These are phyloP conservation scores for Saccharomyces jurei DNA, from an alignment of 805 yeast species.

Conservation along the genomic window DNA sequence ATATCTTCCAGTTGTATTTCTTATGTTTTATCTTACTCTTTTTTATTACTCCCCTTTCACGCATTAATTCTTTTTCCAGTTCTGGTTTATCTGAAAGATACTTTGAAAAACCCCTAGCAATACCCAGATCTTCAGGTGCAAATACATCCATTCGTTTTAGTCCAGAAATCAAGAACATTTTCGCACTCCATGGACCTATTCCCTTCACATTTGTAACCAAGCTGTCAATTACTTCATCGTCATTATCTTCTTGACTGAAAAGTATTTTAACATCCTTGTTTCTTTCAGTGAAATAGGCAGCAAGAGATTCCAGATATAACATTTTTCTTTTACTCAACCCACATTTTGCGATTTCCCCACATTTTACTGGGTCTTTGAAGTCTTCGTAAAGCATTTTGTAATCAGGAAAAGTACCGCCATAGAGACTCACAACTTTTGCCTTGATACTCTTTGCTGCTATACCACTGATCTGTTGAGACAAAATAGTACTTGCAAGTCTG, in stretches of 20 bases:
- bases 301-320: conserved; percentile 49
- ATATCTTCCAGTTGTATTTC: conserved; percentile 58
- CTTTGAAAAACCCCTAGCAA: conserved; percentile 68
- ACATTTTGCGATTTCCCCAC: conserved; percentile 46
- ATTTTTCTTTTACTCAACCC: conserved; percentile 68
- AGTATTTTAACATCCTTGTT: conserved; percentile 32
- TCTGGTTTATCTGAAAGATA: conserved; percentile 52
- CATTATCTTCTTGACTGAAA: conserved; percentile 30
- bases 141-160: conserved; percentile 61
- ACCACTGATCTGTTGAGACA: conserved; percentile 74
- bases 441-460: conserved; percentile 67
- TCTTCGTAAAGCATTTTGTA: conserved; percentile 40
- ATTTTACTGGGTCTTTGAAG: conserved; percentile 15
- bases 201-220: conserved; percentile 52
- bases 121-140: conserved; percentile 73
- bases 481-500: conserved; percentile 41
- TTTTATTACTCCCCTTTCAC: conserved; percentile 31
- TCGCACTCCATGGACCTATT: conserved; percentile 79
- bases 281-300: conserved; percentile 40
- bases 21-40: conserved; percentile 33
- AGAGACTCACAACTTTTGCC: conserved; percentile 35
- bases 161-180: conserved; percentile 75
- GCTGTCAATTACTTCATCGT: conserved; percentile 41
- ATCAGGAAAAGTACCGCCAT: conserved; percentile 39
- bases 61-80: conserved; percentile 38